A percentile compares a stretch with the other conserved stretches of the same genome.
Evolutionary conservation across 2,329 filamentous ascomycete species (phyloP).

Genomic region (Claviceps sp.): DNA sequence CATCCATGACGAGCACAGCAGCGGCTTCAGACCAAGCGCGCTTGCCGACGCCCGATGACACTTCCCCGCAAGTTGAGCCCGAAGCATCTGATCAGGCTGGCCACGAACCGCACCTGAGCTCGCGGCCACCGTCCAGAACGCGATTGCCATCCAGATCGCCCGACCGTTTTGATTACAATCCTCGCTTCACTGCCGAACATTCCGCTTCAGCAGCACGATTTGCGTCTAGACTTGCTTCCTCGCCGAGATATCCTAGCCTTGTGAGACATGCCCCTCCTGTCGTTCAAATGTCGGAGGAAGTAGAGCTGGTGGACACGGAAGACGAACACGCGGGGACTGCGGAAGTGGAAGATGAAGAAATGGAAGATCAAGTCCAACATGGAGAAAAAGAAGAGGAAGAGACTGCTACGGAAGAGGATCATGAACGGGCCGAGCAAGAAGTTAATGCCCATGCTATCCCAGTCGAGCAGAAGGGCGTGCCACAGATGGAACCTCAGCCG

Average conservation of each 20-base stretch:
- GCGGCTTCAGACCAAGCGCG: conserved; percentile 28
- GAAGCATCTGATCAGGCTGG: conserved; percentile 9
- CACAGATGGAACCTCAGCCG: neutral
- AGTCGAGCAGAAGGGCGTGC: neutral
- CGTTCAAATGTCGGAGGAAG: neutral
- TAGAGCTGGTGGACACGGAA: neutral
- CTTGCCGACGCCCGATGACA: conserved; percentile 41
- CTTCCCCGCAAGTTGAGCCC: conserved; percentile 24
- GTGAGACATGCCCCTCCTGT: neutral
- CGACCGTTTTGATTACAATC: neutral
- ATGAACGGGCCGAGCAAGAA: neutral
- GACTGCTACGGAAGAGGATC: neutral
- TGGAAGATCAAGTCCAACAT: neutral
- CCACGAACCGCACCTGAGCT: conserved; percentile 9
- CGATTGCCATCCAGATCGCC: neutral
- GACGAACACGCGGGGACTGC: neutral
- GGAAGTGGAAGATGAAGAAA: conserved; percentile 6
- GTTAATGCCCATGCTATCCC: neutral
- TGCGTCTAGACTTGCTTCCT: neutral
- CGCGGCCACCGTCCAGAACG: neutral
- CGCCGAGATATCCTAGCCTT: conserved; percentile 2
- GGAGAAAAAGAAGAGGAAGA: neutral
- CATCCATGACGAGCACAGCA: conserved; percentile 18
- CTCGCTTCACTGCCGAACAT: neutral
- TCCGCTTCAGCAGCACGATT: neutral